Evolutionary conservation across 73 alveolate genomes (phyloP), one percentile per base, ranked within the genome.

Genomic region (Breviolum minutum): DNA sequence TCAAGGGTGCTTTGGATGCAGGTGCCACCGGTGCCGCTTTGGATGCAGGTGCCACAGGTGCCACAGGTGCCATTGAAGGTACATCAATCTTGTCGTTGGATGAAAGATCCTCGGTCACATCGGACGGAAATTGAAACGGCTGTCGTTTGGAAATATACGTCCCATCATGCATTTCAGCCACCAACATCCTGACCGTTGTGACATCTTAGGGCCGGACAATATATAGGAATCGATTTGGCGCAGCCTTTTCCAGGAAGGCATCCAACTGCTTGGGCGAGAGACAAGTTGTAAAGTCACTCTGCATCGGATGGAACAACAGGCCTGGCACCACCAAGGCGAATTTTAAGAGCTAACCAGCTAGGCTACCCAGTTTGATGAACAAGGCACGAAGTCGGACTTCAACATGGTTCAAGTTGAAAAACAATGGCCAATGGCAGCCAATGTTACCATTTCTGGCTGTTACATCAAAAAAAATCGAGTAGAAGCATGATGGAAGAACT

Each of bases 241-340:
- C 97, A 6, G 89, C 97, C 66, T 54, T 48, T 63, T 71, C 79
- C 89, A 91, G 73, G 64, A 91, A 91, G 24, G 77, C 71, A 11
- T 79, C 82, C 68, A 91, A 79, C 97, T 91, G 96, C 54, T 63
- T 63, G 62, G 99, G 99, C 2, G 99, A 10, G 6, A 94, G 63
- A 74, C 94, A 76, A 6, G 99, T 77, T 5, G 94, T 94, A 10
- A 76, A 94, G 93, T 94, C 99, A 14, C 93, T 76, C 16, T 81
- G 89, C 99, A 94, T 94, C 26, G 99, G 99, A 40, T 94, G 99
- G 84, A 94, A 94, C 62, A 94, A 63, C 84, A 94, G 32, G 62
- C 99, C 96, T 90, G 14, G 29, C 61, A 30, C 19, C 20, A 19
- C 54, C 54, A 40, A 40, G 0, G 54, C 54, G 54, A 40, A 40